phyloP scores from a whole-genome alignment of 177 flowering plant genomes.

The Telopea speciosissima region DNA sequence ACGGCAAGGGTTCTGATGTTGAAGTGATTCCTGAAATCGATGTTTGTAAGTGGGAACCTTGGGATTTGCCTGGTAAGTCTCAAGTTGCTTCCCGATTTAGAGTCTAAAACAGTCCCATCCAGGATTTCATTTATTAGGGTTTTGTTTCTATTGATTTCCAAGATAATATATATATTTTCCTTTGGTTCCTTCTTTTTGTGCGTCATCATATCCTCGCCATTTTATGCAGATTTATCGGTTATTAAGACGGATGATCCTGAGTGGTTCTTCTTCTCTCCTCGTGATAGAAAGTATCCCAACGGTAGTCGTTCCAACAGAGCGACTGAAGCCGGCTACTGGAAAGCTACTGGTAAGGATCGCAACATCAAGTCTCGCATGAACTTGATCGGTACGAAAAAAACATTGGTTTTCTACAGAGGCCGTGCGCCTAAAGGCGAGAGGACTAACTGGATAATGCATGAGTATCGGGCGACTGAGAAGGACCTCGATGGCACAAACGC shows the following conservation, averaged over 20 bases:
- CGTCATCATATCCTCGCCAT: background rate
- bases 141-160: no score
- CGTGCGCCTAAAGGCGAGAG: slow-evolving; percentile 58
- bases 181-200: no score
- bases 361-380: slow-evolving; percentile 31
- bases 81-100: background rate
- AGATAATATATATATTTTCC: no score
- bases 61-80: slow-evolving; percentile 70
- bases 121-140: no score
- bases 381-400: slow-evolving; percentile 60
- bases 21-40: slow-evolving; percentile 58
- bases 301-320: slow-evolving; percentile 65
- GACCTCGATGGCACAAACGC: slow-evolving; percentile 49
- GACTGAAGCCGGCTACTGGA: slow-evolving; percentile 66
- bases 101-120: no score
- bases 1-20: slow-evolving; percentile 33
- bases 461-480: slow-evolving; percentile 46
- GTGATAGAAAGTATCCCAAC: slow-evolving; percentile 64
- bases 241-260: slow-evolving; percentile 48
- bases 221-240: slow-evolving; percentile 37
- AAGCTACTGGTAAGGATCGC: slow-evolving; percentile 68
- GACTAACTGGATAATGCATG: slow-evolving; percentile 66
- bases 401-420: slow-evolving; percentile 56
- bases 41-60: slow-evolving; percentile 78
- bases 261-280: slow-evolving; percentile 76